Base-by-base conservation (phyloP, 2,329 filamentous ascomycete species). In the Aureobasidium vineae region DNA sequence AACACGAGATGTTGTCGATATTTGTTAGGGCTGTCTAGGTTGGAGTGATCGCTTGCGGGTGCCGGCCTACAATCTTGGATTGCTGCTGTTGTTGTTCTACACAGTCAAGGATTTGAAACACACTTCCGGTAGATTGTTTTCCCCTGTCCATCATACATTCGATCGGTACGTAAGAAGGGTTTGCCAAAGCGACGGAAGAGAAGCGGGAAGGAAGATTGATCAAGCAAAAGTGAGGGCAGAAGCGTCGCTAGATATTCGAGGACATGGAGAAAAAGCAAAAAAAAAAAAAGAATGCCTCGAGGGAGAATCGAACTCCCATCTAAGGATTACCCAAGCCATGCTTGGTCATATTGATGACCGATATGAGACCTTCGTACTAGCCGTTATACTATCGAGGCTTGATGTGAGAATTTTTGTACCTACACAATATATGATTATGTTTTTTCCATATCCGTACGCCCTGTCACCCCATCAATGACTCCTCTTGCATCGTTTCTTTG, bases 321-420 rank as follows among this genome's bases (percentile, higher is more conserved):
- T 65, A 56, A 41, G 63, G 63, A 65, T 65, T 47, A 54, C 50
- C 63, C 50, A 53, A 47, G 50, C 28, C 49, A 36, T 65, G 50
- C 63, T 50, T 45, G 50, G 63, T 65, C 63, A 65, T 65, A n/a
- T 56, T 16, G 40, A 59, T 59, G 54, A 59, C 40, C 54, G 54
- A 59, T 65, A 65, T 65, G 63, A 65, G 63, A 65, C 63, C 63
- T 41, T 47, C 28, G 63, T 65, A 65, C 63, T 65, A 65, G 38
- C 63, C 63, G 50, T 57, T 65, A 65, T 65, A 65, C 63, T 65
- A 65, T 65, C 63, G 52, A 65, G 50, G 63, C 63, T 65, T 54
- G 50, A 56, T 63, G 43, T 5, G 2, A 8, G 26, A 2, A 21
- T 26, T 33, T 11, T 23, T 23, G 31, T 8, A 3, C 36, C n/a